phyloP scores from a whole-genome alignment of 202 grass and related monocot species.

The Alloteropsis angusta region DNA sequence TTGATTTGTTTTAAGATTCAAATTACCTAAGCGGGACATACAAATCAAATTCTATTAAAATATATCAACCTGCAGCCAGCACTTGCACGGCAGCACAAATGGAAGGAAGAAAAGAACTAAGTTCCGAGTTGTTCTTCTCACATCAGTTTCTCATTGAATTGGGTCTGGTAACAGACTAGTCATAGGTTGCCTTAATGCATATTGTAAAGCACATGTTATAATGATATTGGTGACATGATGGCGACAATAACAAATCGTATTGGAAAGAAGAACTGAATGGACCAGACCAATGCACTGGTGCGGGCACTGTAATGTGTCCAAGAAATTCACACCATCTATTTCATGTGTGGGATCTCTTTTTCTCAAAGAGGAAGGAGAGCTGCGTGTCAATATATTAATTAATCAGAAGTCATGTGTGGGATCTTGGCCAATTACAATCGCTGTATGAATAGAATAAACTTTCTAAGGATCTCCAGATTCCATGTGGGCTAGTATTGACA shows the following conservation, averaged over 20 bases:
- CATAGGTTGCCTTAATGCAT: background rate
- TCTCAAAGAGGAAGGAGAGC: too few species aligned
- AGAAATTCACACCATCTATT: slow-evolving; percentile 1
- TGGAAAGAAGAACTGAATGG: background rate
- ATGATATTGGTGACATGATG: background rate
- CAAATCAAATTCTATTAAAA: background rate
- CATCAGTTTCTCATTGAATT: slow-evolving; percentile 17
- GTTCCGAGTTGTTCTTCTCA: background rate
- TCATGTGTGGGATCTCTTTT: background rate
- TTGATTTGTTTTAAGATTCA: background rate
- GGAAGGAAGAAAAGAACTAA: background rate
- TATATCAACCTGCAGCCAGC: background rate
- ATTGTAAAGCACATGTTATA: slow-evolving; percentile 4
- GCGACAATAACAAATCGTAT: background rate
- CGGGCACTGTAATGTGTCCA: background rate
- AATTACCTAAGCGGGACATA: background rate
- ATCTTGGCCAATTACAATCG: background rate
- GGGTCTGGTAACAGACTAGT: background rate
- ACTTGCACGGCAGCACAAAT: background rate
- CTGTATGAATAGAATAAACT: slow-evolving; percentile 10
- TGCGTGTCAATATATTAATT: too few species aligned
- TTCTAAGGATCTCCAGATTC: slow-evolving; percentile 19
- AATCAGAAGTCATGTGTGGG: background rate
- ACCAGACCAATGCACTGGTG: background rate
- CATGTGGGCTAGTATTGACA: background rate